Base-by-base conservation (phyloP, 2,329 filamentous ascomycete species). In the Aspergillus fischeri region DNA sequence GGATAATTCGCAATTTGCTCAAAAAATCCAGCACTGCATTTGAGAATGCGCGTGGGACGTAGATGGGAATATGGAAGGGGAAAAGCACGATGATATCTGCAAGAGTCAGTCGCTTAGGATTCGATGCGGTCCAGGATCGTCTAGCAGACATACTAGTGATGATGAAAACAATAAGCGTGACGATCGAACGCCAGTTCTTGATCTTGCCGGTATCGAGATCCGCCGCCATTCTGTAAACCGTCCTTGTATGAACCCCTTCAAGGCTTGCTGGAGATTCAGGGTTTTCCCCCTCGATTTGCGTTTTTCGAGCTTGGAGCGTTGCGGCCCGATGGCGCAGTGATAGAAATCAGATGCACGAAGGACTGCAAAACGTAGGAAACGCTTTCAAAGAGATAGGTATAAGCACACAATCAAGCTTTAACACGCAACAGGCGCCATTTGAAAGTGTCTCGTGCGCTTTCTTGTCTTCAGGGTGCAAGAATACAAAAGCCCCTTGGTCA, bases 81-180 rank as follows among this genome's bases (percentile, higher is more conserved):
- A 88, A 89, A 11, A 90, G 78, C 0, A 90, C 88, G 45, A 85
- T 78, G 51, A 89, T 74, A 72, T 91, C 87, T 90, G 63, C 27
- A 35, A 42, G 25, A 21, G 45, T 54, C 49, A 57, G 56, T 24
- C 21, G 20, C 20, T 14, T 25, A 27, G 11, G 10, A 10, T 25
- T 27, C 41, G 44, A 25, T 47, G 24, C 14, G 42, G n/a, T 47
- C 44, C 11, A 14, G 21, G 5, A n/a, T 9, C 42, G 6, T 7
- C 25, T 27, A 27, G 25, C 35, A 17, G 21, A 83, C 86, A 80
- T 75, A 90, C 87, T 91, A 4, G 87, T 87, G 44, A 88, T 47
- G 35, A 90, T 76, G 65, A 91, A 91, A 48, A 87, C 81, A 53
- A 91, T 74, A 35, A 91, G 78, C 0, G 87, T 90, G 56, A 90